Conservation (phyloP, 2,329 filamentous ascomycete species). For the Xylaria sp. region DNA sequence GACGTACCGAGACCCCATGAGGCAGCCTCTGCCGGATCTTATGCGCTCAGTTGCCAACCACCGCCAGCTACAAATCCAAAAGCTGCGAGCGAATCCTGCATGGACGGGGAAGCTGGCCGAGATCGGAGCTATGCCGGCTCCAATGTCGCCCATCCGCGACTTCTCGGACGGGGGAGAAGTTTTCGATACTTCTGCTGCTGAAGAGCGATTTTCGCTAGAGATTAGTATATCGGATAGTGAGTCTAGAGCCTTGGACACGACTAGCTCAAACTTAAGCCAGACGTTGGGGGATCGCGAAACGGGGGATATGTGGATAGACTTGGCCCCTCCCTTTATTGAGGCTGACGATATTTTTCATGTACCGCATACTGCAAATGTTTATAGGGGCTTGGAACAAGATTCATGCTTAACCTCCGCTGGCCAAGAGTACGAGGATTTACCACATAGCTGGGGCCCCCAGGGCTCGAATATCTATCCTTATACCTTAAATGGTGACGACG, state of each 20-base stretch:
- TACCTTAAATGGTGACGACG: background rate
- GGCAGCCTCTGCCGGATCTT: conserved; percentile 23
- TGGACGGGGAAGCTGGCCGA: background rate
- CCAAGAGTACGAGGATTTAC: background rate
- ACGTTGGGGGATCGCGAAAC: conserved; percentile 4
- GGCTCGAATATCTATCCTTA: background rate
- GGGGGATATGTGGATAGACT: conserved; percentile 11
- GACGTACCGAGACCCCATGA: conserved; percentile 22
- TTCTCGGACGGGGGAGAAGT: conserved; percentile 20
- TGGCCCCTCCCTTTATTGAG: conserved; percentile 2
- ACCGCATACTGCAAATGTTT: background rate
- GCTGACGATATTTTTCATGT: conserved; percentile 3
- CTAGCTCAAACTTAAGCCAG: background rate
- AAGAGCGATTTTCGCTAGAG: conserved; percentile 18
- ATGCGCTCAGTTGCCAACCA: conserved; percentile 20
- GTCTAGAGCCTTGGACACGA: background rate
- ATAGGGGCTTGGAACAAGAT: background rate
- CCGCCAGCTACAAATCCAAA: conserved; percentile 17
- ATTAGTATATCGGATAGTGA: background rate
- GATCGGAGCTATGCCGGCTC: background rate
- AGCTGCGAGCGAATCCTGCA: conserved; percentile 3
- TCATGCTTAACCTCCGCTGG: background rate
- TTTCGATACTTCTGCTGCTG: conserved; percentile 18
- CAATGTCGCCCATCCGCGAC: conserved; percentile 15
- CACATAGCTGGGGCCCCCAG: background rate